Base-by-base conservation (phyloP, 2,329 filamentous ascomycete species). In the Trichophyton schoenleinii region DNA sequence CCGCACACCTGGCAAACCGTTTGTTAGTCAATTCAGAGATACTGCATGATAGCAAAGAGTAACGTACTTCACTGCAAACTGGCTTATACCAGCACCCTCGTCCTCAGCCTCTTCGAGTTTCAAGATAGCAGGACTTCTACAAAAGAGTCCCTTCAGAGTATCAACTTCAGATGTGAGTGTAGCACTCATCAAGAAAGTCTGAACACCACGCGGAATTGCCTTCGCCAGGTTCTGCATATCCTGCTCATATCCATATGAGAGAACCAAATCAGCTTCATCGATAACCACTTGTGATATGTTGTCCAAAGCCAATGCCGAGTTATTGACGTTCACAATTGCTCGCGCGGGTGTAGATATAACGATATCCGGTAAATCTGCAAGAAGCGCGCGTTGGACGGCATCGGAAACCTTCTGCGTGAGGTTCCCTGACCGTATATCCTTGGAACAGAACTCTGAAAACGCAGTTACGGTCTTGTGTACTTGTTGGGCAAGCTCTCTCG, bases 201-300 rank as follows among this genome's bases (percentile, higher is more conserved):
- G 94, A 0, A 95, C 83, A 1, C 88, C 88, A 70, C 88, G 88
- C 0, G 92, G 91, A 22, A 97, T 79, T 1, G 85, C 82, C 67
- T 87, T 84, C 0, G 91, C 81, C 38, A 99, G 80, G 67, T 84
- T 87, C 68, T 91, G 83, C 63, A 99, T 81, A 68, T 97, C 94
- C 63, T 95, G 88, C 62, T 92, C 87, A 71, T 96, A 96, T 57
- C 91, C 94, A 70, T 97, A 99, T 3, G 89, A 95, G 61, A 97
- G 79, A 5, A 99, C 87, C 64, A 99, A 75, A 70, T 99, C 94
- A 2, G 92, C 91, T 76, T 99, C 94, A 72, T 99, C 94, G 60
- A 99, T 85, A 0, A 97, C 88, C 15, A 97, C 77, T 65, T 91
- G 85, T 36, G 84, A 82, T 22, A 99, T 79, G 57, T 83, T 81